Base-by-base conservation (phyloP, 306 rosid species). In the Prunus mume region DNA sequence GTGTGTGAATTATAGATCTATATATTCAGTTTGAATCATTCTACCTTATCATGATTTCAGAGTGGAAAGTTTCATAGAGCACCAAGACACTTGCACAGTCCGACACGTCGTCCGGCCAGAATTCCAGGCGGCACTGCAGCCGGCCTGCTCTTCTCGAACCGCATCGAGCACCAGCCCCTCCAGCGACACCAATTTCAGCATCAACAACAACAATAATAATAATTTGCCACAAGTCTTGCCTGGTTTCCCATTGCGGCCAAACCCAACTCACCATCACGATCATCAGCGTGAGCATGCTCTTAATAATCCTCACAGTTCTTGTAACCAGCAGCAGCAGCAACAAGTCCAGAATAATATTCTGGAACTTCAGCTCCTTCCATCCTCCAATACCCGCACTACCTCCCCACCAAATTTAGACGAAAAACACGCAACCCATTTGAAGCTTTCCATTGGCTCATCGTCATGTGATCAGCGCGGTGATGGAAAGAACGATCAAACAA, bases 1-100 rank as follows among this genome's bases (percentile, higher is more conserved):
- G 41, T 34, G 38, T 5, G 41, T 34, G 34, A 34, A 34, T 34
- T 34, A 34, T 34, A 34, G 41, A 34, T 34, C 41, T 1, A 7
- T 19, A 22, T 30, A 20, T 41, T n/a, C n/a, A 22, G 55, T 74
- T 57, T 63, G 58, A 17, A 63, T 63, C 43, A 74, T 52, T 38
- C 47, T 57, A 68, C 22, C 69, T 71, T 78, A 65, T 71, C 67
- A 27, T 60, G 34, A 30, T 24, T 78, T 65, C 81, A 95, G 99
- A 85, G 97, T 95, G 25, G 99, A 95, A 88, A 95, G 97, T 79
- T 95, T 95, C 89, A 95, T 95, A 30, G 99, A 95, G 64, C 99
- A 95, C 78, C 99, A 95, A 88, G 99, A 95, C 71, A 83, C 89
- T 76, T 95, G 99, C 86, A 88, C 75, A 22, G 71, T 83, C 6